Conservation (phyloP, 2,329 filamentous ascomycete genomes). For the Scedosporium aurantiacum region DNA sequence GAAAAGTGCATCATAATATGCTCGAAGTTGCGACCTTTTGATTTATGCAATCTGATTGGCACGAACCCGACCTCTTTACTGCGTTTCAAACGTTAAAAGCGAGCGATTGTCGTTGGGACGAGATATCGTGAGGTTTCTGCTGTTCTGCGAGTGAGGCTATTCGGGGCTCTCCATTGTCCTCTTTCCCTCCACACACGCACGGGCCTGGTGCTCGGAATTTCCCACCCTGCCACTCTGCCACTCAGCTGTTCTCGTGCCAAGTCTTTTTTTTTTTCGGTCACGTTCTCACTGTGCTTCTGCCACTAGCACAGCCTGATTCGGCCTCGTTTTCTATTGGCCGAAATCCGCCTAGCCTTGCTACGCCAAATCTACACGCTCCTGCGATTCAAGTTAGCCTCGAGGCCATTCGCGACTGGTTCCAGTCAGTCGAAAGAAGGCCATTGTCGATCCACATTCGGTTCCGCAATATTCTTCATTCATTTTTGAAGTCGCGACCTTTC, state of each 20-base stretch:
- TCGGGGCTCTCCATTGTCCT: conserved; percentile 18
- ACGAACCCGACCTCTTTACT: conserved; percentile 13
- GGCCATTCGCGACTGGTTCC: not conserved
- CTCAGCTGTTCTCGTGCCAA: conserved; percentile 4
- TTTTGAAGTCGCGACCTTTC: no score
- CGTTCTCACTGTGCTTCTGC: conserved; percentile 7
- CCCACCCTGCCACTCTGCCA: conserved; percentile 8
- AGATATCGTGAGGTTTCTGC: conserved; percentile 1
- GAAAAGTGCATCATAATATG: conserved; percentile 24
- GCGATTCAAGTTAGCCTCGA: not conserved
- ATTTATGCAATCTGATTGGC: conserved; percentile 14
- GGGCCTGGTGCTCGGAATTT: conserved; percentile 12
- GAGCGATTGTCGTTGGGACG: not conserved
- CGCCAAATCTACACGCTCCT: not conserved
- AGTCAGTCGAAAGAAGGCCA: not conserved
- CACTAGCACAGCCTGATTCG: not conserved
- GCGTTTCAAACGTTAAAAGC: conserved; percentile 11
- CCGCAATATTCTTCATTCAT: no score
- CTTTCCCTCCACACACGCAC: conserved; percentile 8
- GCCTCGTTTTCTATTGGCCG: not conserved
- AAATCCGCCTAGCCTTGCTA: not conserved
- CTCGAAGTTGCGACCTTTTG: conserved; percentile 5
- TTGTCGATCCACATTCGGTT: not conserved
- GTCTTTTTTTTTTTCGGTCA: conserved; percentile 11
- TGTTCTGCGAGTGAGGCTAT: conserved; percentile 27